These are phyloP conservation scores for Jacaranda copaia DNA, from an alignment of 257 asterid species.

Conservation along the genomic window DNA sequence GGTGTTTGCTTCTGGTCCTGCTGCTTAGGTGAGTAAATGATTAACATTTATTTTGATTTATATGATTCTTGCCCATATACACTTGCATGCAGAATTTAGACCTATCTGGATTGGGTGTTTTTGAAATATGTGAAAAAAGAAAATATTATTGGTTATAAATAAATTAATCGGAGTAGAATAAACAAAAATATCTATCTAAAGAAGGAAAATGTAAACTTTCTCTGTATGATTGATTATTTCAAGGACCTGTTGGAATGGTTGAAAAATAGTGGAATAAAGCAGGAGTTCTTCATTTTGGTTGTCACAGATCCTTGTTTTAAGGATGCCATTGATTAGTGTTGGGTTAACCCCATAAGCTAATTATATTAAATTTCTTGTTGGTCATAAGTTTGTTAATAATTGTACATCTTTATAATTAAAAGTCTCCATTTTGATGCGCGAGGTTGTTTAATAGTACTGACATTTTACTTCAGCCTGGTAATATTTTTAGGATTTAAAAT, in stretches of 20 bases:
- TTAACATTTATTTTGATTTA: constrained; percentile 1
- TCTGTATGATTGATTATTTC: background rate
- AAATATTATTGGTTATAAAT: background rate
- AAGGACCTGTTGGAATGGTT: constrained; percentile 1
- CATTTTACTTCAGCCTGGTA: background rate
- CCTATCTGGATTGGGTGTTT: constrained; percentile 14
- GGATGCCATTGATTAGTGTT: too few relatives aligned
- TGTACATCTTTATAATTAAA: too few relatives aligned
- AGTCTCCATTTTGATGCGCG: too few relatives aligned
- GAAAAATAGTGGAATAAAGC: background rate
- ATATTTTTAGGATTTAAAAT: background rate
- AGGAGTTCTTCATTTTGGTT: background rate
- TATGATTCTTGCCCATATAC: background rate
- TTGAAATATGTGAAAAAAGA: background rate
- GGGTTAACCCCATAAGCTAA: too few relatives aligned
- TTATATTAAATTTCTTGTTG: too few relatives aligned
- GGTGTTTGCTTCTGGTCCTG: constrained; percentile 22
- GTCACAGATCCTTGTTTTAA: background rate
- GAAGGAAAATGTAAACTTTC: background rate
- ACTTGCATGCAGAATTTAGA: constrained; percentile 31
- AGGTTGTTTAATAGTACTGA: too few relatives aligned
- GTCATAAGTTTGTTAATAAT: too few relatives aligned
- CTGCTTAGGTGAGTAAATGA: constrained; percentile 24
- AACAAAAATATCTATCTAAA: background rate
- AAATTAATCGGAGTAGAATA: background rate